Base-by-base conservation (phyloP, 1,284 basidiomycete species). In the Ustilago curta region DNA sequence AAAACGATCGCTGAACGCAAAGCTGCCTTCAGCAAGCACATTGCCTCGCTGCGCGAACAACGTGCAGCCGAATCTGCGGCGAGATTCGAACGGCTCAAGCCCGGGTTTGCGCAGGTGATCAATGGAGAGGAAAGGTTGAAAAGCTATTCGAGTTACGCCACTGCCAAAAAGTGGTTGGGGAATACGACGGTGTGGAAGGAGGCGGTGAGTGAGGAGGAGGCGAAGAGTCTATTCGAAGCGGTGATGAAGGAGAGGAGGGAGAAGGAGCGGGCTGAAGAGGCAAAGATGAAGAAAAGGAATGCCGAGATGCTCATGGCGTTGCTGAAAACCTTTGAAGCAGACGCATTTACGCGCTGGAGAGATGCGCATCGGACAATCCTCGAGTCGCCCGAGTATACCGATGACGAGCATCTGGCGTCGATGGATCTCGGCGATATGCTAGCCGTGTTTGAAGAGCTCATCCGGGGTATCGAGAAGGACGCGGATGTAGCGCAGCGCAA, bases 1-100 rank as follows among this genome's bases (percentile, higher is more conserved):
- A 93, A 93, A 83, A 93, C 93, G 48, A 88, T 98, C 54, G 93
- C 94, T 4, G 94, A 99, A 86, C 95, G 96, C 87, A 98, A 97
- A 86, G 88, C 91, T 49, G 91, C 91, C 50, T 99, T 85, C 63
- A 77, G 82, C 65, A 84, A 83, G 67, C 85, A 86, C 67, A 70
- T 86, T 21, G 78, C 79, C n/a, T 76, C 81, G 40, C 74, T 80
- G 16, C 59, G 72, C 19, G 51, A 58, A 23, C 52, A 72, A 40
- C 81, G 85, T 40, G 75, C 73, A 5, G 65, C 75, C 18, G 75
- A 73, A 47, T 44, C 67, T 2, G 59, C 59, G 9, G 70, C 60
- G 19, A 53, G 76, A 39, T 50, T 66, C 23, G 75, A 76, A 11
- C n/a, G 57, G 58, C 63, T 84, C 44, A 69, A 73, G 12, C 82